A percentile compares a stretch with the other conserved stretches of the same genome.
phyloP scores from a whole-genome alignment of 2,329 filamentous ascomycete genomes.

The Phoma herbarum region DNA sequence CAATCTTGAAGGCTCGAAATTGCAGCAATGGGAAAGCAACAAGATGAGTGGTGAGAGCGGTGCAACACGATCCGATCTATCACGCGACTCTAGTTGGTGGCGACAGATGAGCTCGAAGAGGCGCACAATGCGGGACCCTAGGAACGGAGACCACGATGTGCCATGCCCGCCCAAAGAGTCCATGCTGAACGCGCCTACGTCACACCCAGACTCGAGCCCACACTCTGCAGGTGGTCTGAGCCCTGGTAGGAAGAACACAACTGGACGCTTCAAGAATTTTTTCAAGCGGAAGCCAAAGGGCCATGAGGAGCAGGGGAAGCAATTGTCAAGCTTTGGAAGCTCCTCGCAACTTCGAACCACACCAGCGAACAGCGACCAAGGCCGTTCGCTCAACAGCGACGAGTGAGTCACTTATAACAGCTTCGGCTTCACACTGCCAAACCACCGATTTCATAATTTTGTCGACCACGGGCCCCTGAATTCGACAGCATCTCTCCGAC shows the following conservation, averaged over 20 bases:
- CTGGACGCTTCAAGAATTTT: conserved; percentile 48
- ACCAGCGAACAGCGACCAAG: conserved; percentile 47
- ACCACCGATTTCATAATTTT: not conserved
- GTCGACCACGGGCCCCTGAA: not conserved
- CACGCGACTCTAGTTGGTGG: conserved; percentile 49
- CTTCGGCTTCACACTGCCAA: not conserved
- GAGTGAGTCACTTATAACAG: conserved; percentile 32
- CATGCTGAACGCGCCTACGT: conserved; percentile 33
- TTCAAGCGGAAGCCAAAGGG: conserved; percentile 47
- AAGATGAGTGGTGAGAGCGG: conserved; percentile 45
- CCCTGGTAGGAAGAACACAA: conserved; percentile 39
- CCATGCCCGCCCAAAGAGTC: conserved; percentile 38
- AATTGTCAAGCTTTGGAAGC: conserved; percentile 47
- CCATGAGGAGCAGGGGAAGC: conserved; percentile 43
- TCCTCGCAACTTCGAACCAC: conserved; percentile 47
- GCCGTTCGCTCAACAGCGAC: conserved; percentile 46
- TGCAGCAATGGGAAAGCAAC: conserved; percentile 44
- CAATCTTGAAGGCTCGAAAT: conserved; percentile 43
- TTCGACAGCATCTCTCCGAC: not conserved
- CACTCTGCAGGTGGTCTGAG: conserved; percentile 32
- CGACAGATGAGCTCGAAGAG: conserved; percentile 45
- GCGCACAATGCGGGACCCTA: conserved; percentile 37
- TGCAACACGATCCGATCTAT: conserved; percentile 40
- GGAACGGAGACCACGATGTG: conserved; percentile 42
- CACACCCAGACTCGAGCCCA: conserved; percentile 23